These are phyloP conservation scores for Phytophthora vignae DNA, from an alignment of 352 stramenopile genomes.

Conservation along the genomic window DNA sequence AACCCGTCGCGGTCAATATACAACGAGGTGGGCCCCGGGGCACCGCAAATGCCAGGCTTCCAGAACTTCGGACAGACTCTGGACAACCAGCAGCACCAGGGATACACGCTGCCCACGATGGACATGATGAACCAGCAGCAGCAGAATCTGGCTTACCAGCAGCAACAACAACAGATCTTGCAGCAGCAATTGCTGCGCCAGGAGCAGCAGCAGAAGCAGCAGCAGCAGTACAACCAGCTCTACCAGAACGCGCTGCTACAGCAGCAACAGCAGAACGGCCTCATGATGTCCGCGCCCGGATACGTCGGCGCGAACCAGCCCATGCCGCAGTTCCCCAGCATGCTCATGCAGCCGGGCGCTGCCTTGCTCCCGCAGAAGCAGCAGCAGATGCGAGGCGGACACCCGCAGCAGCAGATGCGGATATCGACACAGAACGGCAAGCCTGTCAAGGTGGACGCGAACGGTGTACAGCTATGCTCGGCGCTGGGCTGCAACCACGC, in stretches of 20 bases:
- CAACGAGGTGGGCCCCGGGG: slow-evolving; percentile 43
- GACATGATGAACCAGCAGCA: slow-evolving; percentile 47
- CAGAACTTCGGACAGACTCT: slow-evolving; percentile 41
- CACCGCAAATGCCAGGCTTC: slow-evolving; percentile 29
- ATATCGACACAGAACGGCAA: slow-evolving; percentile 67
- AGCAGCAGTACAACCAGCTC: slow-evolving; percentile 66
- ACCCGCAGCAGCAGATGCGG: slow-evolving; percentile 43
- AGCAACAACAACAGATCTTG: slow-evolving; percentile 56
- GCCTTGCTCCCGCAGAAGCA: slow-evolving; percentile 52
- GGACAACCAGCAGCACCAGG: slow-evolving; percentile 34
- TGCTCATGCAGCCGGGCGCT: slow-evolving; percentile 70
- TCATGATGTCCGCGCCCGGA: slow-evolving; percentile 49
- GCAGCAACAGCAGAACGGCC: slow-evolving; percentile 46
- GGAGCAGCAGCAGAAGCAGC: slow-evolving; percentile 61
- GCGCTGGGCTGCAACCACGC: slow-evolving; percentile 83
- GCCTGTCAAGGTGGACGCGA: slow-evolving; percentile 57
- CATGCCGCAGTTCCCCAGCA: slow-evolving; percentile 57
- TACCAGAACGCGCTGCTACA: slow-evolving; percentile 65
- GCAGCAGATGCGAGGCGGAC: slow-evolving; percentile 41
- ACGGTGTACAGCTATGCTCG: slow-evolving; percentile 74
- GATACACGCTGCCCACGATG: slow-evolving; percentile 43
- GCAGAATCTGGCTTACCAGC: slow-evolving; percentile 53
- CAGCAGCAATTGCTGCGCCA: slow-evolving; percentile 67
- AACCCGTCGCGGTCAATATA: slow-evolving; percentile 69
- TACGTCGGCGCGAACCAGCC: slow-evolving; percentile 46